phyloP scores from a whole-genome alignment of 2,329 filamentous ascomycete species.

The Pseudogymnoascus verrucosus region DNA sequence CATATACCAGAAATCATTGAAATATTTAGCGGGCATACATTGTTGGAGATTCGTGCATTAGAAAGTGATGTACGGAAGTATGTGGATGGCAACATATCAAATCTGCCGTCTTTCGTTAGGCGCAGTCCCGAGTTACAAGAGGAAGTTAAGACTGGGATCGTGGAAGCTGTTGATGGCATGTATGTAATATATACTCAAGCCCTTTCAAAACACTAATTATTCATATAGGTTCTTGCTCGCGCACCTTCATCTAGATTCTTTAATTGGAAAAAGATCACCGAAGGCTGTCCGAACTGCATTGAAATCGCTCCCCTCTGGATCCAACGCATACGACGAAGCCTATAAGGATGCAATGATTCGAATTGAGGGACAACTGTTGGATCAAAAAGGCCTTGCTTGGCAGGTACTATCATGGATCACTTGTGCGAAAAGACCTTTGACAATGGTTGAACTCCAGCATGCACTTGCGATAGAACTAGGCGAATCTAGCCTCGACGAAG shows the following conservation, averaged over 20 bases:
- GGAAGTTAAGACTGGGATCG: slow-evolving; percentile 19
- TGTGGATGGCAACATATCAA: slow-evolving; percentile 20
- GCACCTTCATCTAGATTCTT: slow-evolving; percentile 26
- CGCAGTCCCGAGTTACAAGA: slow-evolving; percentile 16
- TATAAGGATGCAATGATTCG: slow-evolving; percentile 26
- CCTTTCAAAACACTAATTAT: not conserved
- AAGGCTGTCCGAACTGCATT: slow-evolving; percentile 27
- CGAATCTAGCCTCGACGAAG: slow-evolving; percentile 16
- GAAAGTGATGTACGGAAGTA: slow-evolving; percentile 26
- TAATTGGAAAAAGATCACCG: slow-evolving; percentile 21
- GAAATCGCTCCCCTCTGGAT: slow-evolving; percentile 22
- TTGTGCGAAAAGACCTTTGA: slow-evolving; percentile 22
- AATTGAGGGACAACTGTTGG: slow-evolving; percentile 25
- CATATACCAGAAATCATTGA: slow-evolving; percentile 20
- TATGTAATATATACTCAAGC: slow-evolving; percentile 16
- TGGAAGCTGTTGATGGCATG: slow-evolving; percentile 25
- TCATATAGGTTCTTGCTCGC: slow-evolving; percentile 30
- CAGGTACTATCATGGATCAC: slow-evolving; percentile 19
- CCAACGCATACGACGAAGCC: slow-evolving; percentile 11
- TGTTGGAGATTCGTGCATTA: slow-evolving; percentile 26
- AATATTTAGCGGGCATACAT: slow-evolving; percentile 16
- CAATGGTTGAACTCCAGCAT: slow-evolving; percentile 25
- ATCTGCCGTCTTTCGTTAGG: slow-evolving; percentile 17
- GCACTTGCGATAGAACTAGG: slow-evolving; percentile 26
- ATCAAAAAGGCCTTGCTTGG: slow-evolving; percentile 24